Conservation (phyloP, 345 rosid species). For the Eucalyptus erythrocorys region DNA sequence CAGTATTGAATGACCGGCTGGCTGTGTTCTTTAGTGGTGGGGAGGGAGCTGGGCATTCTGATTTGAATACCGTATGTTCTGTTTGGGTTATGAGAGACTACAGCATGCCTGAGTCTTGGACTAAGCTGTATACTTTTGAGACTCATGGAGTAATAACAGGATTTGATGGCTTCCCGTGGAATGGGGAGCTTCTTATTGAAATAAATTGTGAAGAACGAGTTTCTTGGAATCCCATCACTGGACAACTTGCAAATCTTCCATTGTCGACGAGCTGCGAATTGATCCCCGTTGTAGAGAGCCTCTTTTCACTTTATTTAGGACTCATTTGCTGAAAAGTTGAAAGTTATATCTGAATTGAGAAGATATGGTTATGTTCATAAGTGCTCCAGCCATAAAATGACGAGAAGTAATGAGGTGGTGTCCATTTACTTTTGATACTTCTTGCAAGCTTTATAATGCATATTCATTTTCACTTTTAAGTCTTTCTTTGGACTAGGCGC, state of each 20-base stretch:
- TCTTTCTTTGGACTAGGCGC: neutral
- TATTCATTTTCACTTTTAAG: neutral
- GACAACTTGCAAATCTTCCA: neutral
- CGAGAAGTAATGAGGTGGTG: neutral
- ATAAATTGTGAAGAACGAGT: neutral
- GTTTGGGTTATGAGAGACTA: neutral
- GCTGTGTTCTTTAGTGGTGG: neutral
- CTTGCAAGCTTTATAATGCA: neutral
- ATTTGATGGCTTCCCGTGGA: neutral
- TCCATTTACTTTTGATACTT: neutral
- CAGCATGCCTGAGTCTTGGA: neutral
- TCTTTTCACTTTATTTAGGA: neutral
- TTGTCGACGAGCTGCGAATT: fast-evolving
- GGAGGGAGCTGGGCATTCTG: no score
- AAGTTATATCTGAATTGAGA: neutral
- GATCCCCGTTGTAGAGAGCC: neutral
- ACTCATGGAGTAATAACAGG: neutral
- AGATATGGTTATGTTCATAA: neutral
- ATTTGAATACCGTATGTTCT: no score
- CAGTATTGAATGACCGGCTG: neutral
- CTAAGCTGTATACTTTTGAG: neutral
- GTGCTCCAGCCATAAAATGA: neutral
- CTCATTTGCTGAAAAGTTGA: neutral
- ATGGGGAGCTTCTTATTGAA: neutral
- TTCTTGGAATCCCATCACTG: neutral